Evolutionary conservation across 2,329 filamentous ascomycete species (phyloP), one percentile per base, ranked within the genome.

Genomic region (Zasmidium cellare): DNA sequence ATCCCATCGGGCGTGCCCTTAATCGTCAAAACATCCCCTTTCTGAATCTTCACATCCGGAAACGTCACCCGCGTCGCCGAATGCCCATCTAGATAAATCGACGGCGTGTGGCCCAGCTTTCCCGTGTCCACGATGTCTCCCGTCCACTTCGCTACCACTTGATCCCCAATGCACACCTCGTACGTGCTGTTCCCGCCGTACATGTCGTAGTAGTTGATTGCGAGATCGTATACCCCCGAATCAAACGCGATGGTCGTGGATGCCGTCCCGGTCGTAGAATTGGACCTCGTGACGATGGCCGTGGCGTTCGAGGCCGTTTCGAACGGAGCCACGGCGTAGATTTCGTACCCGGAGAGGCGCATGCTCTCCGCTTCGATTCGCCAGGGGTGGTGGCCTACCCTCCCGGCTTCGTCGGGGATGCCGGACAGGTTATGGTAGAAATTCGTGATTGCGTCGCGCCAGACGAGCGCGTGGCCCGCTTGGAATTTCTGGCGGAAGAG

Each of bases 351-450:
- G 6, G 78, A 74, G 1, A 89, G 75, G 0, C 72, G 63, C 87
- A 90, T 89, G 53, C 74, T 75, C 72, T 90, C 87, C 1, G 87
- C 87, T 75, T 90, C 87, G 47, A 90, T 81, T n/a, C 87, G 82
- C 72, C 82, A 86, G 0, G 82, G 80, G 69, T 90, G 82, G 58
- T 84, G 76, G 1, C 81, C 79, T 0, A 89, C 86, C 9, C 87
- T 80, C 1, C 76, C 76, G 0, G 64, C 64, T 19, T 79, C 74
- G 62, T 90, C 87, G 0, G 81, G 69, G 46, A 90, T 88, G 2
- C 80, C 76, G 0, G 85, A 86, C 38, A 84, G 72, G 68, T 84
- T 86, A 68, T 77, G 66, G 72, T 88, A 90, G 73, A 87, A 90
- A 55, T 84, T 76, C 65, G 76, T 83, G 73, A 90, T 84, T 0